These are phyloP conservation scores for Aspergillus sp. DNA, from an alignment of 2,329 filamentous ascomycete species.

Conservation along the genomic window DNA sequence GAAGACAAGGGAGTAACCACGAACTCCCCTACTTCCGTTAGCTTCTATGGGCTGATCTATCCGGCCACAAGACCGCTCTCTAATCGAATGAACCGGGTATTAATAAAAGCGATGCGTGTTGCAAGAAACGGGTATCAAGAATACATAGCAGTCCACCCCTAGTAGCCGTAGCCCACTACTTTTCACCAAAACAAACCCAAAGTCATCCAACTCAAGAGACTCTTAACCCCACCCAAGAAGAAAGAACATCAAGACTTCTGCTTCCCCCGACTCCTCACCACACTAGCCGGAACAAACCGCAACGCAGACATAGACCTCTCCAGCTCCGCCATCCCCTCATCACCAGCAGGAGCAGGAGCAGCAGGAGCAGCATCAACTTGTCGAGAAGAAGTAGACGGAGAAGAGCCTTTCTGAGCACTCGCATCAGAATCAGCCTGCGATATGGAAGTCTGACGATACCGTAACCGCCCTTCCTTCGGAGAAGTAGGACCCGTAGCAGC, in stretches of 20 bases:
- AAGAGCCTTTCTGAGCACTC: slow-evolving; percentile 1
- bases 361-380: not conserved
- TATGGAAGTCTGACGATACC: slow-evolving; percentile 35
- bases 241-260: slow-evolving; percentile 11
- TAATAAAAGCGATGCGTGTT: too few species aligned
- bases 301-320: slow-evolving; percentile 48
- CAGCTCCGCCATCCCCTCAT: slow-evolving; percentile 41
- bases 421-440: slow-evolving; percentile 14
- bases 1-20: not conserved
- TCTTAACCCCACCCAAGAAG: not conserved
- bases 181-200: not conserved
- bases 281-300: slow-evolving; percentile 48
- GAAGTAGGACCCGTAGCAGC: slow-evolving; percentile 26
- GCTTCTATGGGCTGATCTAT: not conserved
- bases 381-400: not conserved
- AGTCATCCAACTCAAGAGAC: not conserved
- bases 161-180: not conserved
- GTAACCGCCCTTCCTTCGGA: slow-evolving; percentile 37
- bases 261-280: slow-evolving; percentile 31
- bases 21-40: not conserved
- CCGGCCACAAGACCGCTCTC: not conserved
- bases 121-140: too few species aligned
- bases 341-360: slow-evolving; percentile 11
- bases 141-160: too few species aligned
- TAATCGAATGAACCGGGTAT: too few species aligned